Evolutionary conservation across 1,284 basidiomycete species (phyloP).

Genomic region (Sanghuangporus baumii): DNA sequence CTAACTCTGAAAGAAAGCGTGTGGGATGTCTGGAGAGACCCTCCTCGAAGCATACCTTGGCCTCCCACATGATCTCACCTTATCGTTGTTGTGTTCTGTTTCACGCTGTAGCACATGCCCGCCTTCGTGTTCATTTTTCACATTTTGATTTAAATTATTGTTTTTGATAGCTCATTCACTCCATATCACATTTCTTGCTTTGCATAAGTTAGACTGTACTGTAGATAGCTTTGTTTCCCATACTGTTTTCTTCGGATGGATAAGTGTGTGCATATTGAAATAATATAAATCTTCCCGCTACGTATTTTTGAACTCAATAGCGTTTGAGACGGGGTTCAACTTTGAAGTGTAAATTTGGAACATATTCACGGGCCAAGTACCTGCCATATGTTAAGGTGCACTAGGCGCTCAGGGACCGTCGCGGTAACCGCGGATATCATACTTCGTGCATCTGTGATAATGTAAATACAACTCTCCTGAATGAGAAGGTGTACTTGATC

Average conservation of each 20-base stretch:
- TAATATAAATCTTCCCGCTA: neutral
- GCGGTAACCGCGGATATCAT: neutral
- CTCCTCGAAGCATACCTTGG: slow-evolving; percentile 12
- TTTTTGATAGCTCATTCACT: neutral
- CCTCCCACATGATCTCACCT: slow-evolving; percentile 15
- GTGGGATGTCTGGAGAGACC: slow-evolving; percentile 14
- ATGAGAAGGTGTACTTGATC: neutral
- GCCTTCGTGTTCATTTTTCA: neutral
- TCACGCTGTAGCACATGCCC: neutral
- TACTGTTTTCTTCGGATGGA: slow-evolving; percentile 8
- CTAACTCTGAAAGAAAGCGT: slow-evolving; percentile 7
- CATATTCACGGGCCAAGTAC: neutral
- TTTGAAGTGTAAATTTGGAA: neutral
- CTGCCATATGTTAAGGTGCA: neutral
- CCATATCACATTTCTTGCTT: neutral
- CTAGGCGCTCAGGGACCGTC: neutral
- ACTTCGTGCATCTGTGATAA: neutral
- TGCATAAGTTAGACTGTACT: neutral
- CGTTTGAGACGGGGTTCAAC: neutral
- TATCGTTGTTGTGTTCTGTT: neutral
- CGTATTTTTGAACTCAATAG: neutral
- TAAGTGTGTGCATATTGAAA: neutral
- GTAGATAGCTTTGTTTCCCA: slow-evolving; percentile 1
- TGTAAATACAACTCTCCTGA: neutral
- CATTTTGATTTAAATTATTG: neutral